Base-by-base conservation (phyloP, 139 green algal species). In the Astrephomene gubernaculifera region DNA sequence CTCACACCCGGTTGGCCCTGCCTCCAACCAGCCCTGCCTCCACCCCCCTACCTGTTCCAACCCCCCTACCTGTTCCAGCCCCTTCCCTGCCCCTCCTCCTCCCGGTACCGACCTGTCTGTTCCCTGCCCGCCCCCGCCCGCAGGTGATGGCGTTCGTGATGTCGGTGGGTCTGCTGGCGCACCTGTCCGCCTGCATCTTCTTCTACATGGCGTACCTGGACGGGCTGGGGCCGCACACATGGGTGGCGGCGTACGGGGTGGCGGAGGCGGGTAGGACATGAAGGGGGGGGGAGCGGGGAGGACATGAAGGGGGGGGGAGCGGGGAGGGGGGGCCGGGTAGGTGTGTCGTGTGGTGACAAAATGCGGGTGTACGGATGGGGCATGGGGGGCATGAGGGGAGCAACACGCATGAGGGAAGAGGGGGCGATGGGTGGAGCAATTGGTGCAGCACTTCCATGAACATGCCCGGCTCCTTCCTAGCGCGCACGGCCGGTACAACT, bases 131-230 rank as follows among this genome's bases (percentile, higher is more conserved):
- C 21, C 25, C 39, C 52, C 54, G 64, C 29, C 29, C 29, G 27
- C 70, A 88, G 82, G 38, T 90, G 19, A 43, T 73, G 35, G 45
- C 71, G 1, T 90, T 91, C 10, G 33, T 88, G 27, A 27, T 89
- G 72, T 52, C 70, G 1, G 82, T 89, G 38, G 54, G 61, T 5
- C 53, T 92, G 39, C 25, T 92, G 54, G 86, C 87, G 29, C 89
- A 92, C 79, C 64, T 90, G 49, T 85, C 83, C 17, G 86, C 89
- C 31, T 92, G 89, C 82, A 9, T 90, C n/a, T 92, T 92, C 70
- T 81, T 79, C 79, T 91, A 88, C 82, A 87, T 90, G 83, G 87
- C 89, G 43, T 88, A 85, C 54, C 71, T 85, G 78, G 71, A 82
- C 29, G 82, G 60, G 1, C 70, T 88, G 64, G 69, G 76, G 60